These are phyloP conservation scores for Saprolegnia parasitica DNA, from an alignment of 352 stramenopile genomes.

Conservation along the genomic window DNA sequence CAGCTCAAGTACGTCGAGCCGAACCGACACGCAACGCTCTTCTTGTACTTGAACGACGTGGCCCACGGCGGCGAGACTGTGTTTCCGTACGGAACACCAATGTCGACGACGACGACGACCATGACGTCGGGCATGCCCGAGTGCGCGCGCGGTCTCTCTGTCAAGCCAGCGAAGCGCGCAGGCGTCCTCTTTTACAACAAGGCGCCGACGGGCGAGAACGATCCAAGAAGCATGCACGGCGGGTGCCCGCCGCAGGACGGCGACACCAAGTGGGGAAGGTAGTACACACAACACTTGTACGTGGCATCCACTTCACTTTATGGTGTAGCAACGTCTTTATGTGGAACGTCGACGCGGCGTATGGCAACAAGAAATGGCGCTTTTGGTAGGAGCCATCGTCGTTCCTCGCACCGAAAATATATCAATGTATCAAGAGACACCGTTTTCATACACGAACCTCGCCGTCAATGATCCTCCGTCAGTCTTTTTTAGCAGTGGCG, in stretches of 20 bases:
- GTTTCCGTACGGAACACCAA: slow-evolving; percentile 45
- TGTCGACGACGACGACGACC: neutral
- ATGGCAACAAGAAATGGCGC: slow-evolving; percentile 5
- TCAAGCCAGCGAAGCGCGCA: slow-evolving; percentile 5
- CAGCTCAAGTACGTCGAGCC: slow-evolving; percentile 26
- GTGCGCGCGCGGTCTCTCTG: slow-evolving; percentile 23
- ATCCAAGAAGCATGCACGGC: slow-evolving; percentile 26
- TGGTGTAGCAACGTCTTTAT: slow-evolving; percentile 25
- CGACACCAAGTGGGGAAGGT: slow-evolving; percentile 22
- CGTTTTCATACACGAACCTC: too few species aligned
- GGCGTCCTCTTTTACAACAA: slow-evolving; percentile 30
- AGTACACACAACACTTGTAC: neutral
- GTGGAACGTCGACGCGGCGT: slow-evolving; percentile 15
- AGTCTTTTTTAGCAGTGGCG: neutral
- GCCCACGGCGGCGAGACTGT: slow-evolving; percentile 76
- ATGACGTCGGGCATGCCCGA: slow-evolving; percentile 16
- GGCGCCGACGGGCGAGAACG: slow-evolving; percentile 18
- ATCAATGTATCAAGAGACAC: too few species aligned
- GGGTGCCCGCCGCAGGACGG: slow-evolving; percentile 26
- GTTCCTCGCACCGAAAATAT: too few species aligned
- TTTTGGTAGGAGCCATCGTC: slow-evolving; percentile 25
- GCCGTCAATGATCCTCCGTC: too few species aligned
- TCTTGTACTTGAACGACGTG: slow-evolving; percentile 84
- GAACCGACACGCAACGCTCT: slow-evolving; percentile 85
- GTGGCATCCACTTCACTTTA: neutral